Evolutionary conservation across 495 filamentous ascomycete species (phyloP), one percentile per base, ranked within the genome.

Genomic region (Lasiosphaeriaceae sp.): DNA sequence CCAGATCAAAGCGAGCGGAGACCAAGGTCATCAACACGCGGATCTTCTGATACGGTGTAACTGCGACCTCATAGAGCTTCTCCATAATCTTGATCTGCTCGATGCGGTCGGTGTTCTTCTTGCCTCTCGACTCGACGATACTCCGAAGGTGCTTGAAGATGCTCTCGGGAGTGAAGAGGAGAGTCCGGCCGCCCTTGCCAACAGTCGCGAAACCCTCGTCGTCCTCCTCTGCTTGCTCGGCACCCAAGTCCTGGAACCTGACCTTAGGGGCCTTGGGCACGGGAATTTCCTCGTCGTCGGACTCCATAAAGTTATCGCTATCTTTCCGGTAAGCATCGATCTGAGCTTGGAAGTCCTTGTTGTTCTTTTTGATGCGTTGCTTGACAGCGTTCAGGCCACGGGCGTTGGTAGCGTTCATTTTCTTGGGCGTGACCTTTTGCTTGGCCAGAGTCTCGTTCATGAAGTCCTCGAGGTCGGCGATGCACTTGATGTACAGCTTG

Each of bases 51-150:
- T 99, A 99, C 23, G 94, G 90, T 34, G 85, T 91, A 57, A 81
- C 83, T 41, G 95, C 82, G 60, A 97, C 90, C 70, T 95, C 90
- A 64, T 86, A 78, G 50, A 99, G 83, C 79, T 90, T 96, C 80
- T 97, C 94, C 94, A 99, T 96, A 50, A 93, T 86, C 72, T 84
- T 84, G 68, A 99, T 97, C 75, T 97, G 94, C 74, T 97, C 94
- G 35, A 82, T 69, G 43, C 92, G 86, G 69, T 99, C 94, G 57
- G 95, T 97, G 75, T 97, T 97, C 84, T 97, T 99, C 81, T 96
- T 92, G 70, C 94, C 94, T 73, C 94, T 82, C 22, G 93, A 92
- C 77, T 97, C 94, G 57, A 97, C 80, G 65, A 99, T 97, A 43
- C 86, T 82, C 41, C 90, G 83, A 35, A 99, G 83, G 73, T 97